Evolutionary conservation across 805 yeast species (phyloP), one percentile per base, ranked within the genome.

Genomic region (Teunomyces funiuensis): DNA sequence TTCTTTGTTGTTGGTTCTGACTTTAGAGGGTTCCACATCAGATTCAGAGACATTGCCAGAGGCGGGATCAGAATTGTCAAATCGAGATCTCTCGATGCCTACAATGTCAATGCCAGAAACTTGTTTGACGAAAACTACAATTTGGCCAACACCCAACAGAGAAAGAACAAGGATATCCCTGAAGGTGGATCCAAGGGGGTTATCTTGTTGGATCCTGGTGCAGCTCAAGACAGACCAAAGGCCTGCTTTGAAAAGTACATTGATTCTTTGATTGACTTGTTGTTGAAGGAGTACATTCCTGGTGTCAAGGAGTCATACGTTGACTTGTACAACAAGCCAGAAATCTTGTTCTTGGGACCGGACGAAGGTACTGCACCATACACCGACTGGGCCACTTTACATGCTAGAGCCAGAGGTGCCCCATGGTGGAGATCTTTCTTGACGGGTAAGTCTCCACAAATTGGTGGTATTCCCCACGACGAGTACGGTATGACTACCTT

Each of bases 111-210:
- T 59, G 83, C 84, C 50, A 82, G 96, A 53, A 86, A 87, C 54
- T 77, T 91, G 68, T 89, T 91, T 63, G 98, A 93, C 64, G 99
- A 91, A 67, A 91, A 93, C 69, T 91, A 93, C 69, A 90, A 90
- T 62, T 77, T 91, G 65, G 98, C 99, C 29, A 80, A 83, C 42
- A 91, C 99, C 33, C 99, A 91, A 69, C 99, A 93, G 71, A 79
- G 91, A 52, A 91, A 91, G 69, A 93, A 91, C 71, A 91, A 91
- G 73, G 99, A 91, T 71, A 93, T 91, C 45, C 98, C 99, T 37
- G 99, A 91, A 74, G 98, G 99, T 61, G 99, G 99, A 27, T 88
- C 97, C 29, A 91, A 91, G 65, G 99, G 99, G 70, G 99, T 93
- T 36, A 86, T 93, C 43, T 76, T 91, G 55, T 74, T 91, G 52